Evolutionary conservation across 2,329 filamentous ascomycete genomes (phyloP).

Genomic region (Exophiala alcalophila): DNA sequence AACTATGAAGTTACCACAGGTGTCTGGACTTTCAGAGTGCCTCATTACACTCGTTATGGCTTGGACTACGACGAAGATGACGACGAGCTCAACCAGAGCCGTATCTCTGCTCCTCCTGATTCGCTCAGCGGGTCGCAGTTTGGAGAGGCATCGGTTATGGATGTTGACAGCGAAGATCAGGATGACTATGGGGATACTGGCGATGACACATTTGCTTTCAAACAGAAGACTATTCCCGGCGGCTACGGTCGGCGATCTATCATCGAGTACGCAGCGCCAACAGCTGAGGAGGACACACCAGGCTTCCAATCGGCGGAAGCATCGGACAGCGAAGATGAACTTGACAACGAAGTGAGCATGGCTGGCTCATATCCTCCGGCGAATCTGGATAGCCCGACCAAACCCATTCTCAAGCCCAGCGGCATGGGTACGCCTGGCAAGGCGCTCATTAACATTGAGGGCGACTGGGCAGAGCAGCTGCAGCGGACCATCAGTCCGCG

Average conservation of each 20-base stretch:
- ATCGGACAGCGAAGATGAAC: conserved; percentile 52
- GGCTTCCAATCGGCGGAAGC: conserved; percentile 64
- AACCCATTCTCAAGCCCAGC: conserved; percentile 26
- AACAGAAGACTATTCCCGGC: conserved; percentile 64
- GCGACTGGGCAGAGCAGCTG: conserved; percentile 91
- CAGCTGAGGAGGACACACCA: conserved; percentile 80
- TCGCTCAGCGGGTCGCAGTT: conserved; percentile 33
- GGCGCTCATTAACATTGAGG: conserved; percentile 57
- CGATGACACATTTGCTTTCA: conserved; percentile 60
- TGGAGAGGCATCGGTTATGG: conserved; percentile 27
- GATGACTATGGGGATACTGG: conserved; percentile 34
- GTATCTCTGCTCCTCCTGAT: conserved; percentile 51
- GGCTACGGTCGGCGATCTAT: conserved; percentile 68
- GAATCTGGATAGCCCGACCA: conserved; percentile 35
- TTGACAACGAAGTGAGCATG: conserved; percentile 72
- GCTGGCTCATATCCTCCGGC: conserved; percentile 72
- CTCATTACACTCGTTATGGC: conserved; percentile 95
- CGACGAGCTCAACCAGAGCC: conserved; percentile 51
- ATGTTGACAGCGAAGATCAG: conserved; percentile 32
- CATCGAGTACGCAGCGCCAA: conserved; percentile 59
- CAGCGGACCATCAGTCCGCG: conserved; percentile 90
- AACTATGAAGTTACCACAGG: conserved; percentile 76
- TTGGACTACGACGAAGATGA: conserved; percentile 78
- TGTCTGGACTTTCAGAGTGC: conserved; percentile 87
- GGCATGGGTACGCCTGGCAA: conserved; percentile 52